A percentile compares a stretch with the other conserved stretches of the same genome.
phyloP scores from a whole-genome alignment of 352 stramenopile species.

The Phytophthora hybrid region DNA sequence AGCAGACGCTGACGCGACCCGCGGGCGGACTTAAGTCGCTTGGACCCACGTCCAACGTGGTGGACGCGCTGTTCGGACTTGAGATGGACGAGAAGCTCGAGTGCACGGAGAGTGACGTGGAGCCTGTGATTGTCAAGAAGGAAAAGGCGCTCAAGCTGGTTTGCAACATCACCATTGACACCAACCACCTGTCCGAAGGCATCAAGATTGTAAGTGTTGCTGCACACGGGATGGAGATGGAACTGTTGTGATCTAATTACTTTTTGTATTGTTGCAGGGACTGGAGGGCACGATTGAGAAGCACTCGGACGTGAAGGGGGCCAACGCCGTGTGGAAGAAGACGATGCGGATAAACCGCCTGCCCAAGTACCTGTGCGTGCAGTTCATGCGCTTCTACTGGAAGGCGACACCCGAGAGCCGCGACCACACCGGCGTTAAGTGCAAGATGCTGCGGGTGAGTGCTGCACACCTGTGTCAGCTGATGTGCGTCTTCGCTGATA shows the following conservation, averaged over 20 bases:
- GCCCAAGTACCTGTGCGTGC: conserved; percentile 96
- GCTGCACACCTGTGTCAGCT: not conserved
- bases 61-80: conserved; percentile 97
- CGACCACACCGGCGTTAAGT: conserved; percentile 99
- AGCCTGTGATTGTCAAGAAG: conserved; percentile 86
- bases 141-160: conserved; percentile 97
- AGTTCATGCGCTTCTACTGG: conserved; percentile 99
- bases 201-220: conserved; percentile 91
- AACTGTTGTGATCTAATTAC: not conserved
- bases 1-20: conserved; percentile 70
- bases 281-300: conserved; percentile 98
- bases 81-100: conserved; percentile 95
- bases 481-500: not conserved
- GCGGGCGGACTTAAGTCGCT: conserved; percentile 56
- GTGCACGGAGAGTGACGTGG: conserved; percentile 81
- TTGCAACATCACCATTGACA: conserved; percentile 99
- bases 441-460: conserved; percentile 97
- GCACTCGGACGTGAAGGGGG: conserved; percentile 93
- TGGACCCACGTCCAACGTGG: conserved; percentile 86
- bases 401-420: conserved; percentile 96
- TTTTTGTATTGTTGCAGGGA: conserved; percentile 47
- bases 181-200: conserved; percentile 95
- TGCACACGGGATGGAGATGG: not conserved
- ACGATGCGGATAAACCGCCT: conserved; percentile 95
- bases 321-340: conserved; percentile 97